Percentiles rank a stretch among this genome's conserved stretches.
Conservation (phyloP, 2,329 filamentous ascomycete genomes). For the Penicillium thymicola region DNA sequence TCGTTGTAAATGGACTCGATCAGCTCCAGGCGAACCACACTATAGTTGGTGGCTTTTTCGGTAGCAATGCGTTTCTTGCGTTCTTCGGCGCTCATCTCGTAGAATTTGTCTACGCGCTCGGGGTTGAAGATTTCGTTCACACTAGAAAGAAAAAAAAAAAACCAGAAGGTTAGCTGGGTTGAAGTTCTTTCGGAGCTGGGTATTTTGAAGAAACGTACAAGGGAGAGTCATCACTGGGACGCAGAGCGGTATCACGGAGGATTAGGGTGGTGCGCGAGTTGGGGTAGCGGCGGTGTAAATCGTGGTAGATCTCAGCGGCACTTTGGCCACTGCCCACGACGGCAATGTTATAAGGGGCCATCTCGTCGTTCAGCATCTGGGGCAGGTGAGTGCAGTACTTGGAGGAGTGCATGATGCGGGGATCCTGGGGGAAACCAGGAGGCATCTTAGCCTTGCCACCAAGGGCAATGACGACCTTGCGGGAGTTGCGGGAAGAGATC, state of each 20-base stretch:
- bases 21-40: constrained; percentile 84
- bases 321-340: constrained; percentile 89
- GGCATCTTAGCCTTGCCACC: constrained; percentile 70
- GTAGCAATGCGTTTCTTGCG: constrained; percentile 62
- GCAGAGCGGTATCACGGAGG: constrained; percentile 77
- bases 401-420: constrained; percentile 81
- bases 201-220: constrained; percentile 60
- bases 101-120: constrained; percentile 73
- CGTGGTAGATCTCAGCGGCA: constrained; percentile 92
- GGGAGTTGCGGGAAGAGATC: constrained; percentile 39
- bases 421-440: constrained; percentile 62
- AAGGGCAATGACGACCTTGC: constrained; percentile 61
- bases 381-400: constrained; percentile 62
- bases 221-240: constrained; percentile 91
- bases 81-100: constrained; percentile 60
- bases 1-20: constrained; percentile 85
- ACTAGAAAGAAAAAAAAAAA: constrained; percentile 43
- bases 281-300: constrained; percentile 77
- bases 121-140: constrained; percentile 98
- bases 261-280: constrained; percentile 74
- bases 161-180: constrained; percentile 7
- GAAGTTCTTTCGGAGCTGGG: background rate
- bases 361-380: constrained; percentile 37
- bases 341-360: constrained; percentile 64
- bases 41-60: constrained; percentile 87